Evolutionary conservation across 768 basidiomycete genomes (phyloP).

Genomic region (Amanita subjunquillea): DNA sequence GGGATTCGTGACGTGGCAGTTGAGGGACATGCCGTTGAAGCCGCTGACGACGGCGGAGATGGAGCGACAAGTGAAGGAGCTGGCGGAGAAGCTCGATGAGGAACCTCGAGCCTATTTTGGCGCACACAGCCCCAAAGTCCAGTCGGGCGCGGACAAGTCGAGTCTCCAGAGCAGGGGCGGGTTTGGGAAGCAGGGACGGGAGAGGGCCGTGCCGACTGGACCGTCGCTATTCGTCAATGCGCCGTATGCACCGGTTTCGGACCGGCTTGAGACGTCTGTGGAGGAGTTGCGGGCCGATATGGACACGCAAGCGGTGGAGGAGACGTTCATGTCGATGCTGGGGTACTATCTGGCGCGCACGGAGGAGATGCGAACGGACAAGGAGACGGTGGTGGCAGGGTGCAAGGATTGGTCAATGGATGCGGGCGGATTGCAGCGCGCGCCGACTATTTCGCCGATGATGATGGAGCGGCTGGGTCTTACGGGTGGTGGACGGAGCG

Average conservation of each 20-base stretch:
- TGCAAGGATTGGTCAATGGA: slow-evolving; percentile 52
- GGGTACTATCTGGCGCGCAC: slow-evolving; percentile 61
- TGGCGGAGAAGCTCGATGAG: slow-evolving; percentile 39
- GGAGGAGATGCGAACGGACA: slow-evolving; percentile 34
- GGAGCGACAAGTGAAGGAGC: slow-evolving; percentile 28
- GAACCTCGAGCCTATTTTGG: slow-evolving; percentile 26
- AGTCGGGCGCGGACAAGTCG: neutral
- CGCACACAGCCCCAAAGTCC: neutral
- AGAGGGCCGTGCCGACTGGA: neutral
- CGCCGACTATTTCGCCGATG: slow-evolving; percentile 39
- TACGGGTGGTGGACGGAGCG: slow-evolving; percentile 8
- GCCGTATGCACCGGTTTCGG: slow-evolving; percentile 11
- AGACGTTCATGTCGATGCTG: slow-evolving; percentile 55
- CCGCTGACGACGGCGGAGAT: slow-evolving; percentile 41
- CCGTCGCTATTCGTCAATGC: slow-evolving; percentile 8
- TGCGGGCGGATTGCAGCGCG: slow-evolving; percentile 36
- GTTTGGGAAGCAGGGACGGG: neutral
- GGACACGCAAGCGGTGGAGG: slow-evolving; percentile 41
- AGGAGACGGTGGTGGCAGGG: slow-evolving; percentile 39
- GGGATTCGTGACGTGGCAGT: slow-evolving; percentile 50
- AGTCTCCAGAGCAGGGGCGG: neutral
- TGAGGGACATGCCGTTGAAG: slow-evolving; percentile 63
- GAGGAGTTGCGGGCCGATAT: slow-evolving; percentile 21
- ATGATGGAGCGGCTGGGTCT: slow-evolving; percentile 37
- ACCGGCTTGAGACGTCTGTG: slow-evolving; percentile 19